Evolutionary conservation across 164 flowering plant genomes (phyloP), one percentile per base, ranked within the genome.

Genomic region (Pachysandra terminalis): DNA sequence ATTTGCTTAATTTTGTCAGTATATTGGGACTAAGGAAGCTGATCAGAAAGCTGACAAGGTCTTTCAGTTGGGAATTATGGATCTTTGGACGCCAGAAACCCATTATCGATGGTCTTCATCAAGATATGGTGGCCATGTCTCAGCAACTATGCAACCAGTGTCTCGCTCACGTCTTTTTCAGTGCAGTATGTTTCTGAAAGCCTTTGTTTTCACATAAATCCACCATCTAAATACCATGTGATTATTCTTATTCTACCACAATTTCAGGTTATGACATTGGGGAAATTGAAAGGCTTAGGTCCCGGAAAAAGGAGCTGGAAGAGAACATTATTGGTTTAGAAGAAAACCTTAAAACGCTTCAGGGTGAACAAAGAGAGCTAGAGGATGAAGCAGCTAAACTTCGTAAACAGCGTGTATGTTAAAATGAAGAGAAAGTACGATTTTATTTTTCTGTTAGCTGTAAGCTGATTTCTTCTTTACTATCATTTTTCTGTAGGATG

Each of bases 51-150:
- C 99, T 41, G 89, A 85, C 74, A 72, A 81, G 69, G 90, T 81
- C 24, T 77, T 79, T 6, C 75, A 59, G 56, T 69, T 87, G 75
- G 87, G 90, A 61, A 85, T 96, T 71, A 65, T 63, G 24, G 95
- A 96, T 78, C 85, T 88, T 75, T 96, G 99, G 99, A 96, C 98
- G 48, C 99, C 99, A 25, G 93, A 89, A 55, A 90, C 83, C 79
- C 99, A 96, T 73, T 96, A 93, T 60, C 71, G 85, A 59, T 96
- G 99, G 99, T 65, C 82, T 28, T 67, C 5, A 19, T 96, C 99
- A 41, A 83, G 99, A 82, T 96, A 96, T 81, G 92, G 93, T 65
- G 82, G 77, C 72, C 96, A 93, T 82, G 74, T 85, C 55, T 90
- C 99, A 54, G 96, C 82, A 27, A 79, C 73, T 78, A 91, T 91